Evolutionary conservation across 768 basidiomycete species (phyloP).

Genomic region (Lactarius deliciosus): DNA sequence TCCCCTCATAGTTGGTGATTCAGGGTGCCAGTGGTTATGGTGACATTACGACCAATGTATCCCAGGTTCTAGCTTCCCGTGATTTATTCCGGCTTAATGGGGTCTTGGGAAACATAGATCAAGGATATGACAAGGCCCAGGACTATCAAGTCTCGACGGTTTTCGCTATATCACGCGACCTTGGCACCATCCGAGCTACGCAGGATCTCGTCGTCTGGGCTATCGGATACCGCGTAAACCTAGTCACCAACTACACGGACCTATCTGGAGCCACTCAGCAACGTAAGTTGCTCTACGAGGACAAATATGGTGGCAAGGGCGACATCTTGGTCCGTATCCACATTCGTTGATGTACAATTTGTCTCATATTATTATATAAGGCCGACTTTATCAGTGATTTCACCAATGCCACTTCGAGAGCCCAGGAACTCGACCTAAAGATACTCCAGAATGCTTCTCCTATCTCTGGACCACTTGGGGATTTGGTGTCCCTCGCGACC

Average conservation of each 20-base stretch:
- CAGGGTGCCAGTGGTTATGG: constrained; percentile 1
- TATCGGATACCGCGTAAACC: constrained; percentile 25
- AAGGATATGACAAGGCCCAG: fast-evolving
- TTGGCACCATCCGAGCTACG: constrained; percentile 30
- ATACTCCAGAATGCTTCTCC: constrained; percentile 47
- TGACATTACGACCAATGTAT: constrained; percentile 25
- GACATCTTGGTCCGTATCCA: too few species aligned
- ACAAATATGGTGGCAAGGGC: too few species aligned
- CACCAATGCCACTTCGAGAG: constrained; percentile 43
- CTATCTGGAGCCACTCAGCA: too few species aligned
- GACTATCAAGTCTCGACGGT: constrained; percentile 12
- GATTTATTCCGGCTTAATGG: constrained; percentile 29
- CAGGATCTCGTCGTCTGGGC: constrained; percentile 32
- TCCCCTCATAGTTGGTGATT: neutral
- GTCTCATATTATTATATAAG: too few species aligned
- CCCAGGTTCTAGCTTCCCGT: constrained; percentile 11
- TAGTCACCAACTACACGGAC: too few species aligned
- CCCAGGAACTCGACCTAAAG: constrained; percentile 47
- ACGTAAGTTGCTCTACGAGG: constrained; percentile 37
- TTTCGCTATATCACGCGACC: constrained; percentile 32
- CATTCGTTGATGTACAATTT: too few species aligned
- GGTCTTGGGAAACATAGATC: neutral
- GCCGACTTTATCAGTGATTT: constrained; percentile 46
- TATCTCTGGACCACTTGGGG: constrained; percentile 52
- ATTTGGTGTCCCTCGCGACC: constrained; percentile 53